These are phyloP conservation scores for Dissophora ornata DNA, from an alignment of 192 early-diverging fungal species.

Conservation along the genomic window DNA sequence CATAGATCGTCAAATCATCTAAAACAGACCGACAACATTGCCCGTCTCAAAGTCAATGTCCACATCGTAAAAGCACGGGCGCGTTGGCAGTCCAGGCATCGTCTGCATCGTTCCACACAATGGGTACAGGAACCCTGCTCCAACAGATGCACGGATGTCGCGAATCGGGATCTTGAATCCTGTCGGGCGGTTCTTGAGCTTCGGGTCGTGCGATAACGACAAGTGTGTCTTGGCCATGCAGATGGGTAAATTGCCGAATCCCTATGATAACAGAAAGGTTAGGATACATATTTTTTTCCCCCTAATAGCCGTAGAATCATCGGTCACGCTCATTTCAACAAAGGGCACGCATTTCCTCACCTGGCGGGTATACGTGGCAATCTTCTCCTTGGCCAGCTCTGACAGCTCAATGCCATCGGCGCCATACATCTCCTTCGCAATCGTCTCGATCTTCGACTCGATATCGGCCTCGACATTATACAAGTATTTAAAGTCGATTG, in stretches of 20 bases:
- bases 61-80: slow-evolving; percentile 97
- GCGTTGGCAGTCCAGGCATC: slow-evolving; percentile 96
- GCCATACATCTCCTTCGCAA: slow-evolving; percentile 95
- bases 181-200: slow-evolving; percentile 91
- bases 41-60: slow-evolving; percentile 90
- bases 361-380: slow-evolving; percentile 85
- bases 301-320: neutral
- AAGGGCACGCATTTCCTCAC: slow-evolving; percentile 33
- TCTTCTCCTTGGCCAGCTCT: slow-evolving; percentile 86
- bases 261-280: slow-evolving; percentile 56
- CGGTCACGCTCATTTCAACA: no score
- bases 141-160: slow-evolving; percentile 94
- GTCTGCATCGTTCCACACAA: slow-evolving; percentile 97
- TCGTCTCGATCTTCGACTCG: slow-evolving; percentile 91
- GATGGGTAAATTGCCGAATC: slow-evolving; percentile 92
- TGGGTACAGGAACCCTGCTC: slow-evolving; percentile 98
- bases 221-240: slow-evolving; percentile 99
- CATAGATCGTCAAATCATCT: no score
- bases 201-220: slow-evolving; percentile 92
- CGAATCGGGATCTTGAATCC: slow-evolving; percentile 94
- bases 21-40: slow-evolving; percentile 90
- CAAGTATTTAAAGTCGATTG: slow-evolving; percentile 81
- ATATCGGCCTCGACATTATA: slow-evolving; percentile 87
- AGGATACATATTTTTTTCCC: neutral
- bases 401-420: slow-evolving; percentile 91